Percentiles rank a stretch among this genome's conserved stretches.
Evolutionary conservation across 2,329 filamentous ascomycete species (phyloP).

Genomic region (Pseudogymnoascus sp.): DNA sequence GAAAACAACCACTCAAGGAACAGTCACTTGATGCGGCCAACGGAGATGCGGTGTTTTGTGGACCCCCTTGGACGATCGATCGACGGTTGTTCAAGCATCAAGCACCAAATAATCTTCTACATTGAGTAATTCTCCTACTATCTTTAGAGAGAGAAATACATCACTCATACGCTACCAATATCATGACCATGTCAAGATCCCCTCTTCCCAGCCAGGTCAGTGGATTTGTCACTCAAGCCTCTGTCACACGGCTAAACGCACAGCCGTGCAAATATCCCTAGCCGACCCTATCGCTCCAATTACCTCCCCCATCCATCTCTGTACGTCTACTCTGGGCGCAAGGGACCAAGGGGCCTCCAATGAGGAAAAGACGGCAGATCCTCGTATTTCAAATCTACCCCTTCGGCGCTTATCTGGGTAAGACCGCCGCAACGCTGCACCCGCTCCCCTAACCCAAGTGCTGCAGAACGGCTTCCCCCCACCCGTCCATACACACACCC

Average conservation of each 20-base stretch:
- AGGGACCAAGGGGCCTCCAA: background rate
- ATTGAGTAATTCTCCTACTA: background rate
- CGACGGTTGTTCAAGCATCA: background rate
- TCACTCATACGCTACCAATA: background rate
- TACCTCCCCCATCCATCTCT: background rate
- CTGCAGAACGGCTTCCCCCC: background rate
- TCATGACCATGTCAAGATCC: background rate
- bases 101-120: background rate
- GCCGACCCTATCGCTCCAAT: background rate
- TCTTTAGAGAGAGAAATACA: background rate
- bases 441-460: background rate
- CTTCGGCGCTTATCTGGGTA: background rate
- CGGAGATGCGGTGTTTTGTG: background rate
- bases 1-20: background rate
- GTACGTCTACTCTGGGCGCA: background rate
- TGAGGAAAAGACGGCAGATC: background rate
- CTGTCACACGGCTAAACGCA: conserved; percentile 3
- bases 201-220: background rate
- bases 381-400: background rate
- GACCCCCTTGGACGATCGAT: background rate
- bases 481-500: background rate
- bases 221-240: background rate
- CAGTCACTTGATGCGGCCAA: background rate
- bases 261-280: background rate
- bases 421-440: background rate